Conservation (phyloP, 2,329 filamentous ascomycete species). For the Xylariales sp. region DNA sequence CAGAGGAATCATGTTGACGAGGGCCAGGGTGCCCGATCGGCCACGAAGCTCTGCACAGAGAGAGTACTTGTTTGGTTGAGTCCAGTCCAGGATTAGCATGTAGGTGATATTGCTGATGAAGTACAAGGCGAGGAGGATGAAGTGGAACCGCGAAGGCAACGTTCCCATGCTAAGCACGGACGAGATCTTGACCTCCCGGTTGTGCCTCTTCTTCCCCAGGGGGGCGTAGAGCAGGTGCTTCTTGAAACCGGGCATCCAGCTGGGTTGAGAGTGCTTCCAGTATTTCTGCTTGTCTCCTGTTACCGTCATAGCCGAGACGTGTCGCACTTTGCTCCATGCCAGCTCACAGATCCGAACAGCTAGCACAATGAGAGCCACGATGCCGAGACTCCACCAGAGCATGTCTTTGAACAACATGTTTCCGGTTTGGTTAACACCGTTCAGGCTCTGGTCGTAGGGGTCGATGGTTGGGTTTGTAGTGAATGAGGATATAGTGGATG, state of each 20-base stretch:
- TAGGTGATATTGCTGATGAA: conserved; percentile 58
- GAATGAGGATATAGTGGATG: conserved; percentile 17
- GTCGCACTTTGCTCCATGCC: conserved; percentile 51
- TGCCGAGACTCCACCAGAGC: conserved; percentile 58
- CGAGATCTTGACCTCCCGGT: conserved; percentile 61
- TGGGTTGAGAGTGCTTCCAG: conserved; percentile 54
- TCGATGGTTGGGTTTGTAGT: conserved; percentile 42
- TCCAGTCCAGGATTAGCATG: conserved; percentile 59
- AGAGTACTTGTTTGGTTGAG: conserved; percentile 52
- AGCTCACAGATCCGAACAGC: conserved; percentile 50
- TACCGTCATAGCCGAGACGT: conserved; percentile 54
- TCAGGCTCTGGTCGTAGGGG: conserved; percentile 51
- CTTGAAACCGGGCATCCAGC: conserved; percentile 59
- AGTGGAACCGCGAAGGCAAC: conserved; percentile 61
- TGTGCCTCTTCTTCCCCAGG: conserved; percentile 61
- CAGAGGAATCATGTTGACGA: conserved; percentile 89
- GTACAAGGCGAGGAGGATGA: conserved; percentile 52
- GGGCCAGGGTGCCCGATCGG: conserved; percentile 75
- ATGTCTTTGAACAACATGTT: conserved; percentile 54
- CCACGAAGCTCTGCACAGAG: conserved; percentile 81
- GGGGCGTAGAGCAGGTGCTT: conserved; percentile 61
- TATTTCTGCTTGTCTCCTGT: conserved; percentile 50
- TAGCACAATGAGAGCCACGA: conserved; percentile 49
- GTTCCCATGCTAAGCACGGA: conserved; percentile 54
- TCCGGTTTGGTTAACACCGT: conserved; percentile 55